Base-by-base conservation (phyloP, 768 basidiomycete genomes). In the Psilocybe cyanescens region DNA sequence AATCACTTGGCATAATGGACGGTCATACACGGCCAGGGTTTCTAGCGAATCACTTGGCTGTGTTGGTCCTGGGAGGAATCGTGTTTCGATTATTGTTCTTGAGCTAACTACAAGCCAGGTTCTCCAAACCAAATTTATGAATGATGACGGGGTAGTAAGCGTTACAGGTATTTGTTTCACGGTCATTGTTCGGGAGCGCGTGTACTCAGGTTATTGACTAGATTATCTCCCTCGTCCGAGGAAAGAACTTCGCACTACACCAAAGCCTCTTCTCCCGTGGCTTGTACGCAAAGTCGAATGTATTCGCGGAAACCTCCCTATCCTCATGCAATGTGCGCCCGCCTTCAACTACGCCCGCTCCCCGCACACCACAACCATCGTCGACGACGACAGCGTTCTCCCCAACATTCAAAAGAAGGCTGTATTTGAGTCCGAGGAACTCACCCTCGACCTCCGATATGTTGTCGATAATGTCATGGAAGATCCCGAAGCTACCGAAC, bases 301-400 rank as follows among this genome's bases (percentile, higher is more conserved):
- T 61, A 86, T 98, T 65, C 90, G 97, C 16, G 97, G 97, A 0
- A 82, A 71, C 6, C 78, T 97, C 33, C 88, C 92, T 0, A 79
- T 97, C 56, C 81, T 86, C 59, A 83, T 98, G 74, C 93, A 99
- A 77, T 95, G 94, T 68, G 94, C 94, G 0, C 97, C 97, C 0
- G 97, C 95, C 0, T 99, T 99, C 86, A 90, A 97, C 74, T 99
- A 99, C 68, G 95, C 94, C 0, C 83, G 91, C 11, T 83, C 87
- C 51, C 52, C 79, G 2, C 97, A 99, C 73, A 84, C 80, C 7
- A 90, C 91, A 1, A 72, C 80, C 30, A 78, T 87, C 65, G 65
- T 86, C 57, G 69, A 77, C 16, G 86, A 89, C 68, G 75, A 77
- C 39, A 63, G 62, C 29, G 48, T 64, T 3, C 61, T 62, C 4